phyloP scores from a whole-genome alignment of 2,329 filamentous ascomycete genomes.

The Pyrenophora teres region DNA sequence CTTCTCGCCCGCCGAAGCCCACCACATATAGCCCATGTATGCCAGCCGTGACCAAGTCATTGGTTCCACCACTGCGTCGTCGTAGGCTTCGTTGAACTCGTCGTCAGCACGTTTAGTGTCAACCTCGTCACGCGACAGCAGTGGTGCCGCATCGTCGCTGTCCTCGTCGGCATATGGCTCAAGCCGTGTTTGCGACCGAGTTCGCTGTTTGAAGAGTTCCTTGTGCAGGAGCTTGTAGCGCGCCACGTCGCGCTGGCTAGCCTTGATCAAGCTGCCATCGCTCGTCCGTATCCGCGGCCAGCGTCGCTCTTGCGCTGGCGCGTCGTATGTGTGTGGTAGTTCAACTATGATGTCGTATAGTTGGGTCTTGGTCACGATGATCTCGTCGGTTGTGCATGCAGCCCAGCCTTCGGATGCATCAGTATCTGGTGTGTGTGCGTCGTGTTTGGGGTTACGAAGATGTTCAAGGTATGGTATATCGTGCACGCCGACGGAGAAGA shows the following conservation, averaged over 20 bases:
- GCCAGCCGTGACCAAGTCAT: constrained; percentile 72
- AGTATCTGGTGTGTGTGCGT: constrained; percentile 51
- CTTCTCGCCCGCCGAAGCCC: constrained; percentile 81
- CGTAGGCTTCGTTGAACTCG: constrained; percentile 43
- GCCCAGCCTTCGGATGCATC: constrained; percentile 71
- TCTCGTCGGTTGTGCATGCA: constrained; percentile 93
- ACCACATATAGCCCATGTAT: constrained; percentile 87
- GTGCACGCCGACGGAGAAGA: constrained; percentile 94
- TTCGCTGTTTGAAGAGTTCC: constrained; percentile 42
- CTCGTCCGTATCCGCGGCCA: constrained; percentile 77
- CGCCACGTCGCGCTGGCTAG: constrained; percentile 86
- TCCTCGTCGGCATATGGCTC: constrained; percentile 26
- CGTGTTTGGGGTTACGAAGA: constrained; percentile 52
- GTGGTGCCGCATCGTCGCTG: constrained; percentile 28
- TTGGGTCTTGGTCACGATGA: constrained; percentile 81
- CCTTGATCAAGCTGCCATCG: constrained; percentile 70
- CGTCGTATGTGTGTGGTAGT: constrained; percentile 68
- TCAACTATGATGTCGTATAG: constrained; percentile 91
- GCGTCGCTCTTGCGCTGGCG: constrained; percentile 58
- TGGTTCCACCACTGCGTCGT: constrained; percentile 57
- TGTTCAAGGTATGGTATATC: constrained; percentile 81
- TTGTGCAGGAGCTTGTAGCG: constrained; percentile 59
- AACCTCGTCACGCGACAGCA: constrained; percentile 31
- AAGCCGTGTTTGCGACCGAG: constrained; percentile 27
- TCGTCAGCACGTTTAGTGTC: constrained; percentile 37